Evolutionary conservation across 2,329 filamentous ascomycete genomes (phyloP).

Genomic region (Xylaria sp.): DNA sequence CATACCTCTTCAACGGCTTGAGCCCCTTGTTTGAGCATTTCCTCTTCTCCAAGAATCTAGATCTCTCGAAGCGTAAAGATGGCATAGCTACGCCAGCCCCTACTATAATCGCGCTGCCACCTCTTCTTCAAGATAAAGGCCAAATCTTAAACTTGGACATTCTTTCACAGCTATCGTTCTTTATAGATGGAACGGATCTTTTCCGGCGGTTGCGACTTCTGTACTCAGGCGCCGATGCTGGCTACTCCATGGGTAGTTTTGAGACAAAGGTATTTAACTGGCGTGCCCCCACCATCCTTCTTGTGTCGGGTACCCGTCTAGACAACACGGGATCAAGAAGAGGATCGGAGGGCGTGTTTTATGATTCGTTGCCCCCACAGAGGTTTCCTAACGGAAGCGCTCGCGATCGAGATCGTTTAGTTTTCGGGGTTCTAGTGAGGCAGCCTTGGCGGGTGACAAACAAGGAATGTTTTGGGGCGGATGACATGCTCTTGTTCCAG

Average conservation of each 20-base stretch:
- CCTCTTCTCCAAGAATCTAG: constrained; percentile 77
- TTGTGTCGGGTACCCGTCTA: constrained; percentile 74
- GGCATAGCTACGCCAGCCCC: constrained; percentile 40
- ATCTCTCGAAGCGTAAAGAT: constrained; percentile 67
- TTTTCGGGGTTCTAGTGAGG: constrained; percentile 74
- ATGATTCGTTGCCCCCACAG: constrained; percentile 71
- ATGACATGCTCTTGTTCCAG: constrained; percentile 75
- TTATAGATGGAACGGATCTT: constrained; percentile 71
- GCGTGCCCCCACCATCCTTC: constrained; percentile 77
- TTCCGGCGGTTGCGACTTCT: constrained; percentile 74
- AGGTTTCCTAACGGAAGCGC: constrained; percentile 64
- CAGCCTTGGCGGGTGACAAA: constrained; percentile 77
- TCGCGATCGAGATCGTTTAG: constrained; percentile 61
- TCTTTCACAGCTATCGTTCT: constrained; percentile 78
- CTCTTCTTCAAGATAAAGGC: constrained; percentile 62
- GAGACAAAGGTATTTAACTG: constrained; percentile 81
- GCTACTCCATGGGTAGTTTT: constrained; percentile 82
- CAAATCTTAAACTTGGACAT: constrained; percentile 73
- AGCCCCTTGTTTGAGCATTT: constrained; percentile 79
- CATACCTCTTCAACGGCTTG: constrained; percentile 75
- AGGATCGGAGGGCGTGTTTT: constrained; percentile 67
- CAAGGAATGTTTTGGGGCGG: constrained; percentile 74
- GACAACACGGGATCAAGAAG: constrained; percentile 56
- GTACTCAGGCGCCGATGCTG: constrained; percentile 76
- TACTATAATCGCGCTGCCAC: constrained; percentile 44